Evolutionary conservation across 1,284 basidiomycete species (phyloP).

Genomic region (Stereum hirsutum): DNA sequence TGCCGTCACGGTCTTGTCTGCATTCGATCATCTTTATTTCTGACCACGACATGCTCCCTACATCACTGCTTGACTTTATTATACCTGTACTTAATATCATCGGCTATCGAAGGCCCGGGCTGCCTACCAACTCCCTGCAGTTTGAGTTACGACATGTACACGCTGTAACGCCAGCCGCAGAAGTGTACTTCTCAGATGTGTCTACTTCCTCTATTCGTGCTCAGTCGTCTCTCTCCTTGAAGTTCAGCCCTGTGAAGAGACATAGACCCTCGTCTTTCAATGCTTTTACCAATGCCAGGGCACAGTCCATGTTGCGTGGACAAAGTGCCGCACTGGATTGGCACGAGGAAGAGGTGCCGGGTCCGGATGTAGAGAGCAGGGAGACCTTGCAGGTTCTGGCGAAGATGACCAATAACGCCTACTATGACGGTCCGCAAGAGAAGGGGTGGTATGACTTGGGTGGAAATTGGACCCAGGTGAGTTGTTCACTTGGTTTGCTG

Average conservation of each 20-base stretch:
- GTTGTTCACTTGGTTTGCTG: slow-evolving; percentile 15
- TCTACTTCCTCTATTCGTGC: slow-evolving; percentile 19
- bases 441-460: slow-evolving; percentile 73
- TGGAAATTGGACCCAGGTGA: slow-evolving; percentile 55
- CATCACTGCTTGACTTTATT: too few species aligned
- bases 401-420: slow-evolving; percentile 94
- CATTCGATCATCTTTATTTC: too few species aligned
- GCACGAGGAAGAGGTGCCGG: slow-evolving; percentile 51
- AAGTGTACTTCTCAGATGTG: slow-evolving; percentile 53
- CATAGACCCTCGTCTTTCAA: slow-evolving; percentile 43
- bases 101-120: too few species aligned
- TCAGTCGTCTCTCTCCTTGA: slow-evolving; percentile 6
- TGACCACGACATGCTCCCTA: too few species aligned
- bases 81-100: too few species aligned
- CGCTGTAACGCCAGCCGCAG: slow-evolving; percentile 43
- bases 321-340: slow-evolving; percentile 43
- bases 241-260: slow-evolving; percentile 24
- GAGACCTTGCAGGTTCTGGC: slow-evolving; percentile 78
- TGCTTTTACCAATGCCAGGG: slow-evolving; percentile 40
- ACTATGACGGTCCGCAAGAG: slow-evolving; percentile 52
- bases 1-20: too few species aligned
- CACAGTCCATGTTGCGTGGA: slow-evolving; percentile 36
- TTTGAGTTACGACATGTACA: slow-evolving; percentile 66
- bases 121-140: slow-evolving; percentile 20
- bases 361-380: slow-evolving; percentile 72